These are phyloP conservation scores for Centrapalus pauciflorus DNA, from an alignment of 129 eudicot species.

Conservation along the genomic window DNA sequence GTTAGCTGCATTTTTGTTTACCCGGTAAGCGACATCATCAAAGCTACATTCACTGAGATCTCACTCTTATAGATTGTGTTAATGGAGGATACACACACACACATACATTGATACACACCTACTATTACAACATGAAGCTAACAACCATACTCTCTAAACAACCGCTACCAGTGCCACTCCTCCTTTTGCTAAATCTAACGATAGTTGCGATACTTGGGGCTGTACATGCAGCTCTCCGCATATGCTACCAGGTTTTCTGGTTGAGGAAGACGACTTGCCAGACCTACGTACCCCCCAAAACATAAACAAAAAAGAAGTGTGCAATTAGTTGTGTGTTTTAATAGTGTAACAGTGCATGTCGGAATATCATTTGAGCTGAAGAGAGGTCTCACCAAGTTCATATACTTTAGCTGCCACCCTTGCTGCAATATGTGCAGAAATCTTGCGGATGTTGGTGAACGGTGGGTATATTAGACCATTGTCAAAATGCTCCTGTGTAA, in stretches of 20 bases:
- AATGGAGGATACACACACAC: constrained; percentile 11
- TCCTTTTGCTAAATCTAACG: constrained; percentile 36
- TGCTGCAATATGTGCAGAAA: constrained; percentile 39
- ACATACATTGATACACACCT: constrained; percentile 9
- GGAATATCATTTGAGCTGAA: not conserved
- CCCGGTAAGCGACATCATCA: not conserved
- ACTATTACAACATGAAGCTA: constrained; percentile 25
- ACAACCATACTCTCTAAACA: constrained; percentile 10
- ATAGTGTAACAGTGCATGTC: no score
- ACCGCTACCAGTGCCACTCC: not conserved
- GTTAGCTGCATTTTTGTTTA: not conserved
- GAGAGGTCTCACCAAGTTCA: constrained; percentile 36
- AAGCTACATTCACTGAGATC: constrained; percentile 2
- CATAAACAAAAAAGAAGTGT: not conserved
- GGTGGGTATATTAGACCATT: constrained; percentile 88
- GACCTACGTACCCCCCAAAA: constrained; percentile 35
- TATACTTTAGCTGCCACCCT: constrained; percentile 38
- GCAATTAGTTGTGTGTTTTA: not conserved
- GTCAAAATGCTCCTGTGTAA: constrained; percentile 66
- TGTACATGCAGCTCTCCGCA: constrained; percentile 99
- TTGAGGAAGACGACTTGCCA: constrained; percentile 89
- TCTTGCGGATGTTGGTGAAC: constrained; percentile 66
- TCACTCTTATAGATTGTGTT: constrained; percentile 19
- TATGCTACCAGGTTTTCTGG: constrained; percentile 68
- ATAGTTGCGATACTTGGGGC: constrained; percentile 79